Conservation (phyloP, 2,329 filamentous ascomycete species). For the Beauveria medogensis region DNA sequence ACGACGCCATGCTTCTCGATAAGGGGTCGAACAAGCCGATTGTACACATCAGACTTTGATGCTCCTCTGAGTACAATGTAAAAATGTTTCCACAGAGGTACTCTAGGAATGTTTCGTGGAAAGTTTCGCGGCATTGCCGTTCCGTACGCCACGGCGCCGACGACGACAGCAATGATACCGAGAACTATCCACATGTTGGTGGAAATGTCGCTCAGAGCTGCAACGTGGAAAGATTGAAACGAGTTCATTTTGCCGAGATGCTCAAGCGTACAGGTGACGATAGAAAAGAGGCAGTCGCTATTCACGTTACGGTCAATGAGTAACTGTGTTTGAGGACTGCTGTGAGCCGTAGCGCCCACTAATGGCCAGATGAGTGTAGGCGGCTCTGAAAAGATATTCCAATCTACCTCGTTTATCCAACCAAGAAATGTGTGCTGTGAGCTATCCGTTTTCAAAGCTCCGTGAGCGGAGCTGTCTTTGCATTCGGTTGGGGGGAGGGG, state of each 20-base stretch:
- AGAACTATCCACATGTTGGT: background rate
- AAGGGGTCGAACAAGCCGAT: background rate
- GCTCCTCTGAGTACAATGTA: background rate
- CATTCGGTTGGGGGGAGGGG: background rate
- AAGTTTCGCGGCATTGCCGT: background rate
- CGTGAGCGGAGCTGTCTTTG: background rate
- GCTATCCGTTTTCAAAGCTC: background rate
- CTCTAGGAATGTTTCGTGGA: background rate
- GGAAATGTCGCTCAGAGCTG: background rate
- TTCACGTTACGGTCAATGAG: background rate
- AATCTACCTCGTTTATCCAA: background rate
- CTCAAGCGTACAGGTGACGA: background rate
- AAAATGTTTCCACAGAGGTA: background rate
- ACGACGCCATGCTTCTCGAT: slow-evolving; percentile 5
- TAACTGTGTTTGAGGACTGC: background rate
- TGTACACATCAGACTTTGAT: background rate
- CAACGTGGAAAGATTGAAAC: too few relatives aligned
- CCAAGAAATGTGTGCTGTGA: background rate
- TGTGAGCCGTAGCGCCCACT: background rate
- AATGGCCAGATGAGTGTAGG: background rate
- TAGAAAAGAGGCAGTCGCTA: background rate
- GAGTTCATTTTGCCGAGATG: background rate
- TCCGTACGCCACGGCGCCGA: background rate
- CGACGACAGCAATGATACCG: background rate
- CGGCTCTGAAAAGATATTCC: too few relatives aligned